phyloP scores from a whole-genome alignment of 2,329 filamentous ascomycete genomes.

The Cladophialophora bantiana region DNA sequence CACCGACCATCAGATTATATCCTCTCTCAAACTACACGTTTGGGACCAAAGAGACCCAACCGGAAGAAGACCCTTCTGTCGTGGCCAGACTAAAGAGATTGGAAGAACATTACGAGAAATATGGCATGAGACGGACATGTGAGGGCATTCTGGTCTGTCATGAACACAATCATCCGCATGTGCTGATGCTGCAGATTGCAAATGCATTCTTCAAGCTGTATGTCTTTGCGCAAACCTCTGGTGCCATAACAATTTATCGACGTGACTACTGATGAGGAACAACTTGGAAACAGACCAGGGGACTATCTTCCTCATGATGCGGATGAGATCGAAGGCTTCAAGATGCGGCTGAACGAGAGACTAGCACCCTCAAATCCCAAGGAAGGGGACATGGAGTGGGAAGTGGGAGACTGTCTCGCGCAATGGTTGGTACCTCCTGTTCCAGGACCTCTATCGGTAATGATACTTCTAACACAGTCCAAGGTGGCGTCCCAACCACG shows the following conservation, averaged over 20 bases:
- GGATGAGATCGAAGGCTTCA: conserved; percentile 95
- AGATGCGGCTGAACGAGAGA: conserved; percentile 86
- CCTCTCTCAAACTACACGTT: conserved; percentile 99
- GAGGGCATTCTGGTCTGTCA: conserved; percentile 98
- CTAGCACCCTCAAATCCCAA: conserved; percentile 91
- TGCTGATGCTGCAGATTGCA: conserved; percentile 98
- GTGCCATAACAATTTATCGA: not conserved
- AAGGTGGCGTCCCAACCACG: conserved; percentile 93
- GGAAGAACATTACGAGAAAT: conserved; percentile 89
- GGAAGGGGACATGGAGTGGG: conserved; percentile 74
- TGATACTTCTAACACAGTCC: not conserved
- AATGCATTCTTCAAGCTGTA: conserved; percentile 98
- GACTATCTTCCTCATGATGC: conserved; percentile 89
- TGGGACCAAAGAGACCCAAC: conserved; percentile 96
- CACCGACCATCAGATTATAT: conserved; percentile 86
- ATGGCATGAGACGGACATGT: conserved; percentile 97
- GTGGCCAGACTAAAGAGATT: conserved; percentile 89
- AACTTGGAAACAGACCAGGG: conserved; percentile 67
- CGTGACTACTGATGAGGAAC: conserved; percentile 12
- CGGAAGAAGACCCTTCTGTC: conserved; percentile 96
- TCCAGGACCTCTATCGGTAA: not conserved
- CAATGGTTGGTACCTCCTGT: conserved; percentile 69
- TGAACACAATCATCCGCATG: conserved; percentile 98
- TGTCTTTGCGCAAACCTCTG: conserved; percentile 37
- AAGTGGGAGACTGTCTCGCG: conserved; percentile 90